A percentile compares a stretch with the other conserved stretches of the same genome.
Evolutionary conservation across 148 eudicot genomes (phyloP).

Genomic region (Camellia granthamiana): DNA sequence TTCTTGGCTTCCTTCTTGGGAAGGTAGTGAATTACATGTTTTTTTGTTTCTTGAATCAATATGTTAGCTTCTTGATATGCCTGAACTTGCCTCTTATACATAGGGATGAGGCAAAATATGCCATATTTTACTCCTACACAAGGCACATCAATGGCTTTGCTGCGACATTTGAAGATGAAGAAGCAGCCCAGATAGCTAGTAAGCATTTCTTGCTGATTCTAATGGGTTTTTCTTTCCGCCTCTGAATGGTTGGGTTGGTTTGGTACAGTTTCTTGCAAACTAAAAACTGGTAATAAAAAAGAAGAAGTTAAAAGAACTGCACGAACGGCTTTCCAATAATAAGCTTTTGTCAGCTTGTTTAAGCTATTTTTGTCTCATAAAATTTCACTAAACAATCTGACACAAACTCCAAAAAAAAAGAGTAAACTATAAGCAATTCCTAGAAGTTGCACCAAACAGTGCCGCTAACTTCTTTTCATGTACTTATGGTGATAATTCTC

Average conservation of each 20-base stretch:
- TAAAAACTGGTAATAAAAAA: too few species aligned
- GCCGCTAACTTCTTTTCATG: neutral
- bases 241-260: neutral
- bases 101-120: slow-evolving; percentile 47
- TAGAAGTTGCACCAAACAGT: too few species aligned
- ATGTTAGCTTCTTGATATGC: neutral
- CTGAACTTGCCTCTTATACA: neutral
- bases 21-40: slow-evolving; percentile 36
- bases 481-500: neutral
- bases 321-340: too few species aligned
- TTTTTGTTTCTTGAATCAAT: slow-evolving; percentile 3
- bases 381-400: too few species aligned
- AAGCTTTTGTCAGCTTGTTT: too few species aligned
- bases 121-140: slow-evolving; percentile 78
- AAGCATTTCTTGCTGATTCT: slow-evolving; percentile 13
- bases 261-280: too few species aligned
- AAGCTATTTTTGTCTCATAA: too few species aligned
- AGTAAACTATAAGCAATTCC: too few species aligned
- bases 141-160: slow-evolving; percentile 94
- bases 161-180: slow-evolving; percentile 66
- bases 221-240: neutral
- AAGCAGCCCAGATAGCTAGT: slow-evolving; percentile 62
- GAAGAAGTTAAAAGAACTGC: too few species aligned
- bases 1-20: slow-evolving; percentile 62
- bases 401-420: too few species aligned